Evolutionary conservation across 2,329 filamentous ascomycete species (phyloP).

Genomic region (Hymenoscyphus albidus): DNA sequence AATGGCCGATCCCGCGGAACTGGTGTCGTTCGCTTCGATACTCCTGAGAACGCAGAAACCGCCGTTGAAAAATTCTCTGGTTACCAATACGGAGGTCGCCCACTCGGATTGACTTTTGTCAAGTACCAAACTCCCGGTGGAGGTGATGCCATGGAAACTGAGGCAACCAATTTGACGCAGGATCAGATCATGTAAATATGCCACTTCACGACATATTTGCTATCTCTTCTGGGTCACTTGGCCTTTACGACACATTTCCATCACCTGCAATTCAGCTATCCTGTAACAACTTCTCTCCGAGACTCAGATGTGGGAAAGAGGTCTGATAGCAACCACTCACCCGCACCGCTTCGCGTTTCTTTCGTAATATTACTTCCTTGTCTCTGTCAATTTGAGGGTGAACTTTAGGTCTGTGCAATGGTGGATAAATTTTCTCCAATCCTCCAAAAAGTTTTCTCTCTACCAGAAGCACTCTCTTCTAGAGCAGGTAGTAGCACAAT

Average conservation of each 20-base stretch:
- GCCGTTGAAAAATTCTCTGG: constrained; percentile 96
- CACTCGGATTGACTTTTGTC: constrained; percentile 88
- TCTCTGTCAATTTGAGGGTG: constrained; percentile 9
- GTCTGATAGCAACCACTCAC: constrained; percentile 8
- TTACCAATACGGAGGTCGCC: constrained; percentile 94
- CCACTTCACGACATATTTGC: constrained; percentile 2
- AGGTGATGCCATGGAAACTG: constrained; percentile 71
- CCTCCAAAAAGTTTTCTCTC: constrained; percentile 21
- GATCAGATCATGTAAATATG: constrained; percentile 86
- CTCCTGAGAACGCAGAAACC: constrained; percentile 78
- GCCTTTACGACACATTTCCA: neutral
- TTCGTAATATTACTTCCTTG: constrained; percentile 13
- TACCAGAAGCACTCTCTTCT: constrained; percentile 10
- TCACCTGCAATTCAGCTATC: neutral
- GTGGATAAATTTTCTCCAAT: constrained; percentile 17
- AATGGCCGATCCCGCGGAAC: constrained; percentile 93
- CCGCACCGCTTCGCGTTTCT: constrained; percentile 6
- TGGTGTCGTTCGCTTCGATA: constrained; percentile 93
- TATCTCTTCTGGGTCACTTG: neutral
- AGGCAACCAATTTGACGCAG: constrained; percentile 78
- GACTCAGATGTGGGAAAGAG: constrained; percentile 2
- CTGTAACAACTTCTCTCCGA: constrained; percentile 6
- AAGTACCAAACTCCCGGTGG: constrained; percentile 76
- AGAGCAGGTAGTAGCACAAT: constrained; percentile 18
- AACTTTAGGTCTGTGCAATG: constrained; percentile 10